Evolutionary conservation across 371 early-diverging fungal species (phyloP), one percentile per base, ranked within the genome.

Genomic region (Apophysomyces sp.): DNA sequence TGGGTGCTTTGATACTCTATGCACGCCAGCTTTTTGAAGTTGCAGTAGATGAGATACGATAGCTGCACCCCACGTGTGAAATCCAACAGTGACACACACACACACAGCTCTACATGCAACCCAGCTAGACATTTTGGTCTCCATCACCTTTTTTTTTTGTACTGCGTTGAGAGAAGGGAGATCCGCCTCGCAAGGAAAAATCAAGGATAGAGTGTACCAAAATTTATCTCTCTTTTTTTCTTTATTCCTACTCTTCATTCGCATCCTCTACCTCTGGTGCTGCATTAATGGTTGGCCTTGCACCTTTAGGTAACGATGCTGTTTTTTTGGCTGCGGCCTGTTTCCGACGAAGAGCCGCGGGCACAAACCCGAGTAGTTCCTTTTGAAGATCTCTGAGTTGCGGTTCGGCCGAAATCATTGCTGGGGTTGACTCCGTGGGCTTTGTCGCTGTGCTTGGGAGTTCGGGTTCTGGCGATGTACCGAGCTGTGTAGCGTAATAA

Each of bases 321-420:
- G 61, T 62, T 63, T 77, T 69, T 60, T 76, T 70, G 55, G 77
- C 66, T 2, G 66, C 63, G 2, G 73, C 73, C 39, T 85, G 80
- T 53, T 85, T 87, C 18, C 85, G 77, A 60, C 84, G 79, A 53
- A 87, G 61, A 13, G 85, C 71, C 32, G 85, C 80, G 11, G 88
- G 88, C n/a, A 87, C 88, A 53, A 87, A 73, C 24, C 71, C 72
- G 0, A 84, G 71, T n/a, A 83, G 59, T 55, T 87, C 88, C 59
- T 85, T 86, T 67, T 85, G 86, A 18, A 87, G 71, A 53, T 87
- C 85, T 29, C 88, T 78, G 24, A 87, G 70, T 51, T 87, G 77
- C 13, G 88, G 88, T 60, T 82, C 86, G 3, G 85, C 88, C 6
- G 88, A 83, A 16, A 87, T 87, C 32, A 78, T 84, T 9, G 77